These are phyloP conservation scores for Auriscalpium orientale DNA, from an alignment of 768 basidiomycete species.

Conservation along the genomic window DNA sequence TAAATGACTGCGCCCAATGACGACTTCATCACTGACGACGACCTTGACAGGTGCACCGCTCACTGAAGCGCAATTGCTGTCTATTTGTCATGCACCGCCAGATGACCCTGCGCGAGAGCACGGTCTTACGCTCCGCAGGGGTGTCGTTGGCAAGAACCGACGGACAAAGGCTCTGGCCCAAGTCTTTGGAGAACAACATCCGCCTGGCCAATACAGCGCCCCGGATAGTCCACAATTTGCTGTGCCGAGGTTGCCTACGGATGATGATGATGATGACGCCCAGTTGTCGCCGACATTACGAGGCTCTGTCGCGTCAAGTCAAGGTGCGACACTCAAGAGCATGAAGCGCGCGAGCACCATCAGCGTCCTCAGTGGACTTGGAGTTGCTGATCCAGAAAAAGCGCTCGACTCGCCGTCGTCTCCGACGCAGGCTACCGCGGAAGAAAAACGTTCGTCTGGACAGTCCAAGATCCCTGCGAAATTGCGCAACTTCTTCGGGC, in stretches of 20 bases:
- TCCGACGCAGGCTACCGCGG: slow-evolving; percentile 31
- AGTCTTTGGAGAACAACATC: slow-evolving; percentile 41
- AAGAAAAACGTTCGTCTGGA: slow-evolving; percentile 22
- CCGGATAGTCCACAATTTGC: slow-evolving; percentile 28
- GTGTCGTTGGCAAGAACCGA: slow-evolving; percentile 27
- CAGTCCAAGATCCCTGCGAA: slow-evolving; percentile 50
- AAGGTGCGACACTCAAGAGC: slow-evolving; percentile 30
- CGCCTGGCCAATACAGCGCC: slow-evolving; percentile 18
- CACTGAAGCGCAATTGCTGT: slow-evolving; percentile 72
- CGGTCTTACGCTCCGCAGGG: slow-evolving; percentile 66
- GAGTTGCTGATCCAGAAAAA: slow-evolving; percentile 73
- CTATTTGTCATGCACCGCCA: slow-evolving; percentile 75
- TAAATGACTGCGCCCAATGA: too few relatives aligned
- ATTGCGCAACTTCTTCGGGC: slow-evolving; percentile 93
- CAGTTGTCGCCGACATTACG: slow-evolving; percentile 1
- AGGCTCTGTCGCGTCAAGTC: neutral
- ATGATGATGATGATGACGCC: slow-evolving; percentile 32
- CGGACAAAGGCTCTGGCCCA: slow-evolving; percentile 34
- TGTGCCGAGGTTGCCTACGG: slow-evolving; percentile 3
- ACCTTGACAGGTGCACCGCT: slow-evolving; percentile 54
- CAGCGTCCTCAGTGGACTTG: slow-evolving; percentile 89
- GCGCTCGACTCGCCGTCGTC: slow-evolving; percentile 53
- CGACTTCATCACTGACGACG: neutral
- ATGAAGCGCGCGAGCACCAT: slow-evolving; percentile 91
- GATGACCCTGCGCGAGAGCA: slow-evolving; percentile 75